Conservation (phyloP, 208 protist genomes). For the Naegleria fowleri region DNA sequence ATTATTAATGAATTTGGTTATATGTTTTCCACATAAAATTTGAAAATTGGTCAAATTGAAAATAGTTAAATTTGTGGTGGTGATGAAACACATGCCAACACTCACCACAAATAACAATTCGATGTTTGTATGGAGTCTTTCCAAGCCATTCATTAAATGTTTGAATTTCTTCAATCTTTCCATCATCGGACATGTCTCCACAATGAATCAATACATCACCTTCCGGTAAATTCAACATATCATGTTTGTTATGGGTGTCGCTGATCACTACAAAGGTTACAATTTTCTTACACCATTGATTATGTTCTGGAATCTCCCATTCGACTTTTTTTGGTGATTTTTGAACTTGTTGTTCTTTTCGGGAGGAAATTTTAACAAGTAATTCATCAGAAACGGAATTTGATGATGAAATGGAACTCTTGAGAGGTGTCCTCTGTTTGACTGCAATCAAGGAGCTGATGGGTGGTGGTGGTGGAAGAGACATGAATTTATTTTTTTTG, state of each 20-base stretch:
- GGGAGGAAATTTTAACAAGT: background rate
- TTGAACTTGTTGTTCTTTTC: background rate
- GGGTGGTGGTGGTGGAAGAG: too few species aligned
- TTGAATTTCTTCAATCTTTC: slow-evolving; percentile 23
- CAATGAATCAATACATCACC: slow-evolving; percentile 41
- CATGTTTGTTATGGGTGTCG: slow-evolving; percentile 5
- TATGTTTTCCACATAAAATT: too few species aligned
- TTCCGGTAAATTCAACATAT: slow-evolving; percentile 29
- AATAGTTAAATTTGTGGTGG: background rate
- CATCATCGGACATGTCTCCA: slow-evolving; percentile 37
- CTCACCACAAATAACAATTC: slow-evolving; percentile 40
- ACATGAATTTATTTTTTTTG: too few species aligned
- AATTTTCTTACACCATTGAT: background rate
- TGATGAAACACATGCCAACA: background rate
- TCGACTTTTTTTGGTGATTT: background rate
- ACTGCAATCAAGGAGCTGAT: too few species aligned
- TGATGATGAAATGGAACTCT: too few species aligned
- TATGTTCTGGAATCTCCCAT: background rate
- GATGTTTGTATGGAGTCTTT: slow-evolving; percentile 36
- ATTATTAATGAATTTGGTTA: too few species aligned
- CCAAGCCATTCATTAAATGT: slow-evolving; percentile 40
- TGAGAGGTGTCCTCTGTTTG: too few species aligned
- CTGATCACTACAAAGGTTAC: background rate
- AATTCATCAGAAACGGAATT: background rate
- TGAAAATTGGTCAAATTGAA: background rate